These are phyloP conservation scores for Chrysanthemum makinoi DNA, from an alignment of 129 eudicot species.

Conservation along the genomic window DNA sequence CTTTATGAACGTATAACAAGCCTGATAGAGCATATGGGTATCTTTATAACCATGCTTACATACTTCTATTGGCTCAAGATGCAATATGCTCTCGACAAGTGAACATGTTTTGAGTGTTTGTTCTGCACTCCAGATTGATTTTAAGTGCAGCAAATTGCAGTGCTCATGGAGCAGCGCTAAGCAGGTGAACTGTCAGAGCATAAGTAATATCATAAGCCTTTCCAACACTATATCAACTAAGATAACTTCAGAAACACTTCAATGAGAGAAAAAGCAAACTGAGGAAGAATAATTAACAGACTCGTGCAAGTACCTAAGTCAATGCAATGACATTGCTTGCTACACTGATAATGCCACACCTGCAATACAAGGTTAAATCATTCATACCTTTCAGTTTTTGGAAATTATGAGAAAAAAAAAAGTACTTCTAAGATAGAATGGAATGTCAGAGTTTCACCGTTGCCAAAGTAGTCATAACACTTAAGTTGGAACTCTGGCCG, in stretches of 20 bases:
- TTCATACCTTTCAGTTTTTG: not conserved
- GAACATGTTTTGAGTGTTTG: constrained; percentile 54
- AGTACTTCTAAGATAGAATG: not conserved
- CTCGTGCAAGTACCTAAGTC: too few species aligned
- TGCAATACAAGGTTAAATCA: too few species aligned
- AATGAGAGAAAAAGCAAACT: not conserved
- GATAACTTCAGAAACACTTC: constrained; percentile 5
- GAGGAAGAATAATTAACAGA: not conserved
- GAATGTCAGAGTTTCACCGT: constrained; percentile 47
- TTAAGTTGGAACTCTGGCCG: constrained; percentile 75
- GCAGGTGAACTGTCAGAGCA: constrained; percentile 77
- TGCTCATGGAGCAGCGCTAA: constrained; percentile 71
- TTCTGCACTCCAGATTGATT: constrained; percentile 35
- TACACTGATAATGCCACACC: too few species aligned
- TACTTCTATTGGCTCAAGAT: constrained; percentile 83
- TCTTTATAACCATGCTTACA: constrained; percentile 18
- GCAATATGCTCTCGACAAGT: constrained; percentile 77
- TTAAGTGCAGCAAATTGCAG: constrained; percentile 44
- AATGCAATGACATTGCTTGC: too few species aligned
- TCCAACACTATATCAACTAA: constrained; percentile 5
- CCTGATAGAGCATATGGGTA: not conserved
- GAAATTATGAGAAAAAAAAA: not conserved
- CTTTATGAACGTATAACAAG: not conserved
- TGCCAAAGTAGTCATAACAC: constrained; percentile 78
- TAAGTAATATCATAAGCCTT: constrained; percentile 13